Percentiles rank a stretch among this genome's conserved stretches.
These are phyloP conservation scores for Phalaenopsis aphrodite DNA, from an alignment of 106 monocot genomes.

Conservation along the genomic window DNA sequence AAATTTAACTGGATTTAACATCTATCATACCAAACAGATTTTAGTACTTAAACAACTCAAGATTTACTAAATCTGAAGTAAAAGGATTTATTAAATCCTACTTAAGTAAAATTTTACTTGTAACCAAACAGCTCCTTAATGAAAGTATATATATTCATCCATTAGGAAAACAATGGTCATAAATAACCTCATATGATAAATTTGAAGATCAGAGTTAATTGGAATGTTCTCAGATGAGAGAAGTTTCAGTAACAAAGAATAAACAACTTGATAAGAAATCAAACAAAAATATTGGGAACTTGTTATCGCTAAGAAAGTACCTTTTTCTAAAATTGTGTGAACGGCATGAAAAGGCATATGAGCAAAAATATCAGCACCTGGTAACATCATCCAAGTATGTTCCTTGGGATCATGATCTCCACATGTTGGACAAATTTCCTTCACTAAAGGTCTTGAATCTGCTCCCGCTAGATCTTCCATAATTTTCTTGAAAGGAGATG, in stretches of 20 bases:
- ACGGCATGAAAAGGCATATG: slow-evolving; percentile 83
- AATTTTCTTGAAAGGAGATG: slow-evolving; percentile 71
- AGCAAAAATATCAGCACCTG: slow-evolving; percentile 81
- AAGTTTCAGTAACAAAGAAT: no score
- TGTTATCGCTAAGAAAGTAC: slow-evolving; percentile 21
- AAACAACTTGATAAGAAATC: background rate
- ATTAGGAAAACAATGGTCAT: no score
- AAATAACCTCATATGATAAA: no score
- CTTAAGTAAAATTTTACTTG: no score
- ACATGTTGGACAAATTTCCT: slow-evolving; percentile 87
- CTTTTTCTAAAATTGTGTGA: slow-evolving; percentile 73
- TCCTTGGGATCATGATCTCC: slow-evolving; percentile 71
- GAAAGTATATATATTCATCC: background rate
- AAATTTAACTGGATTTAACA: no score
- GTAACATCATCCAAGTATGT: slow-evolving; percentile 82
- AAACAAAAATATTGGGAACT: background rate
- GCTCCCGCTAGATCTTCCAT: slow-evolving; percentile 64
- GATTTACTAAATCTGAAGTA: no score
- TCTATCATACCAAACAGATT: no score
- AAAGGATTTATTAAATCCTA: no score
- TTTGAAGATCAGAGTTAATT: no score
- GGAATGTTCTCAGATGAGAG: no score
- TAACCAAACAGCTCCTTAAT: no score
- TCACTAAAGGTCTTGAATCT: slow-evolving; percentile 43
- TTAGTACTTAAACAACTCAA: no score